Evolutionary conservation across 352 stramenopile genomes (phyloP), one percentile per base, ranked within the genome.

Genomic region (Phytophthora melonis): DNA sequence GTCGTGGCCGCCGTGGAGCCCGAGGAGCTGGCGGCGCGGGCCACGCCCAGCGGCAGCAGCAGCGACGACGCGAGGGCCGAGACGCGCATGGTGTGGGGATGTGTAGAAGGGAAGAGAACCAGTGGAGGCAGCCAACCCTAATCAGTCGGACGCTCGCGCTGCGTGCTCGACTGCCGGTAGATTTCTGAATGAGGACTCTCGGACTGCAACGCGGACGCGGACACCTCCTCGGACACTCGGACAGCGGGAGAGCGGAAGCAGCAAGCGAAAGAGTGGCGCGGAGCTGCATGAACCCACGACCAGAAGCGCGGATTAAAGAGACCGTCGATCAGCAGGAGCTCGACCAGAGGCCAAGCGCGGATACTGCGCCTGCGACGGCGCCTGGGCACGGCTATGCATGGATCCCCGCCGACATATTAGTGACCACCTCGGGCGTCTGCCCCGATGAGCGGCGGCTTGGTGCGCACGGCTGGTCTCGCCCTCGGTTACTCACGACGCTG

Each of bases 321-420:
- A 32, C 49, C 18, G 43, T 7, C 16, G 14, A 50, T 50, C 43
- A 50, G 43, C 30, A 9, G 58, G 11, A 54, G 32, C 56, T 25
- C 65, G 70, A 67, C 55, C 66, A 74, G 66, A 70, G 58, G 68
- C 55, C n/a, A 5, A 41, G 34, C 34, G 34, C 34, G 34, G 63
- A 72, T 52, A 68, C 70, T 77, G 64, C 61, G 58, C 52, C 63
- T 76, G 69, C 63, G 69, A 72, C 63, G 59, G 47, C 65, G 45
- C 36, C 50, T 47, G 56, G 18, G 45, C 65, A 36, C 59, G 65
- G 63, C 56, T 78, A 78, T 78, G 71, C 64, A 23, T 61, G 66
- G 71, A 77, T 74, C 66, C 32, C 59, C 67, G 60, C 56, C 34
- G 41, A 76, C 57, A 39, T 25, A 25, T 2, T 39, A 32, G 54